Base-by-base conservation (phyloP, 2,329 filamentous ascomycete genomes). In the Cordyceps cicadae region DNA sequence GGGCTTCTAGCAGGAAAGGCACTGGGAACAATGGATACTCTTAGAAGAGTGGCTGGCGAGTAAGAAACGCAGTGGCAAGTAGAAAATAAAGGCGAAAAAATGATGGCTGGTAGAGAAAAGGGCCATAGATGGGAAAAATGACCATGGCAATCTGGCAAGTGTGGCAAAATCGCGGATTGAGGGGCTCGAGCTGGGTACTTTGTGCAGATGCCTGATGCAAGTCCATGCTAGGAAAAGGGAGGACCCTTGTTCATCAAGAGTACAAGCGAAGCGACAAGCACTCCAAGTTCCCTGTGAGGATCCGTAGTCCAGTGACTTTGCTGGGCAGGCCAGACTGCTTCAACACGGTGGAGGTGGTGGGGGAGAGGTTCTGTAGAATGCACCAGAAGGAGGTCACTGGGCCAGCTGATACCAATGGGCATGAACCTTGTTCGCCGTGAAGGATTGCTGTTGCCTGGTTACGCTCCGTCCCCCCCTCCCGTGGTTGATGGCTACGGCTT, bases 321-420 rank as follows among this genome's bases (percentile, higher is more conserved):
- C 39, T 7, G 39, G 15, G 39, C 15, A 17, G 15, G 39, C 39
- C 39, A n/a, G 6, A 15, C 17, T 43, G 39, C 39, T 43, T 43
- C 15, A 43, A n/a, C 19, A 5, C 41, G 51, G 19, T 24, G 50
- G 50, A 48, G 21, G 19, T 32, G 32, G 32, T n/a, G 50, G 50
- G 46, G 46, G 46, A 24, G 5, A 49, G 21, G 19, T 19, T 49
- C 21, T 17, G 34, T 41, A 5, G 51, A 54, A 54, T 41, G 51
- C 51, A 54, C 51, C 34, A 54, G 51, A 29, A 54, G 12, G n/a
- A 26, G 51, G 51, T 54, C 51, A 54, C 51, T 41, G 34, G 51
- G 34, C 51, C 53, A 19, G 17, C 15, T 3, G 24, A 32, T 41
- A 39, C 39, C 53, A 55, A 46, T 24, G 9, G 19, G 53, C 15